Evolutionary conservation across 2,329 filamentous ascomycete species (phyloP).

Genomic region (Botrytis medusae): DNA sequence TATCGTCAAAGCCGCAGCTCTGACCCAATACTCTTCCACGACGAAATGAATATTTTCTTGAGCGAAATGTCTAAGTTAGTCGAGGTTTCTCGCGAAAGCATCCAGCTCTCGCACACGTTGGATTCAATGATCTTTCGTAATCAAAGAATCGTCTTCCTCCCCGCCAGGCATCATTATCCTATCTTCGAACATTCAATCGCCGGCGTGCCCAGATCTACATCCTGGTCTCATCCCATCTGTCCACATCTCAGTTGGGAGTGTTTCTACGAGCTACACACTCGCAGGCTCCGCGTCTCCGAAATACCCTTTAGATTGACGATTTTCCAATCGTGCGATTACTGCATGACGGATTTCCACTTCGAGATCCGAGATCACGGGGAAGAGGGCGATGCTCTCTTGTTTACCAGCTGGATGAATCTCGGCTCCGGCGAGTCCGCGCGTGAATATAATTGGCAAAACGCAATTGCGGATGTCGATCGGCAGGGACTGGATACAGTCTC

Average conservation of each 20-base stretch:
- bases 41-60: not conserved
- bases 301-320: rapidly evolving
- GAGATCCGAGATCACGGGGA: not conserved
- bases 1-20: not conserved
- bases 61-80: not conserved
- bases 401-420: not conserved
- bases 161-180: not conserved
- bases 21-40: not conserved
- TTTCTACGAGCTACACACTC: not conserved
- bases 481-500: not conserved
- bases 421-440: not conserved
- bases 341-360: not conserved
- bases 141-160: not conserved
- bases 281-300: not conserved
- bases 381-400: not conserved
- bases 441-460: not conserved
- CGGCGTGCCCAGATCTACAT: not conserved
- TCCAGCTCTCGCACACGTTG: not conserved
- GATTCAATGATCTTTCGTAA: not conserved
- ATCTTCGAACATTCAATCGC: not conserved
- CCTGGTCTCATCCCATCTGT: not conserved
- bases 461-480: not conserved
- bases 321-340: not conserved
- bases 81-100: not conserved
- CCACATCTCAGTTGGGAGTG: not conserved